Percentiles rank a stretch among this genome's conserved stretches.
Evolutionary conservation across 257 asterid species (phyloP).

Genomic region (Fraxinus cuspidata): DNA sequence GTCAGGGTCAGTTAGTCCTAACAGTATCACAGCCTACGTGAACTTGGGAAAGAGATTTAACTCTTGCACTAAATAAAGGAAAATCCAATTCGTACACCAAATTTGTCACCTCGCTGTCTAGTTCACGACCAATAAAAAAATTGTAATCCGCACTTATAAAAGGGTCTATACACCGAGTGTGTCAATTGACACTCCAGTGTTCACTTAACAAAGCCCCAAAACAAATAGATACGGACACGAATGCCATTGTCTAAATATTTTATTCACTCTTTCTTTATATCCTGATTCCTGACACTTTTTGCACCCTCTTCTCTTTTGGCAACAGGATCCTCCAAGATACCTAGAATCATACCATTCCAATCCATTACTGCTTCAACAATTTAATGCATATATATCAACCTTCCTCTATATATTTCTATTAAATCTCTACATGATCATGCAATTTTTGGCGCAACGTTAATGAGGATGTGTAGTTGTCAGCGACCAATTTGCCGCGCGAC

Average conservation of each 20-base stretch:
- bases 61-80: too few species aligned
- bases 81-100: too few species aligned
- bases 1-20: too few species aligned
- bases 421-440: constrained; percentile 30
- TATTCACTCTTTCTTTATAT: neutral
- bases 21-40: too few species aligned
- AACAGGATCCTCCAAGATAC: constrained; percentile 47
- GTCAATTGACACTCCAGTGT: too few species aligned
- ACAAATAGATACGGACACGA: neutral
- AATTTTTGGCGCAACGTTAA: constrained; percentile 39
- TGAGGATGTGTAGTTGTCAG: constrained; percentile 46
- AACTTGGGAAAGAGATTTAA: accelerated
- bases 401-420: constrained; percentile 1
- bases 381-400: neutral
- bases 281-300: neutral
- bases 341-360: constrained; percentile 42
- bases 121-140: too few species aligned
- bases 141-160: too few species aligned
- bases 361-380: constrained; percentile 18
- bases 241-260: neutral
- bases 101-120: too few species aligned
- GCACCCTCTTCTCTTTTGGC: constrained; percentile 12
- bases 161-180: too few species aligned
- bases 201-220: too few species aligned
- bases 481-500: constrained; percentile 45